These are phyloP conservation scores for Globisporangium carolinianum DNA, from an alignment of 352 stramenopile genomes.

Conservation along the genomic window DNA sequence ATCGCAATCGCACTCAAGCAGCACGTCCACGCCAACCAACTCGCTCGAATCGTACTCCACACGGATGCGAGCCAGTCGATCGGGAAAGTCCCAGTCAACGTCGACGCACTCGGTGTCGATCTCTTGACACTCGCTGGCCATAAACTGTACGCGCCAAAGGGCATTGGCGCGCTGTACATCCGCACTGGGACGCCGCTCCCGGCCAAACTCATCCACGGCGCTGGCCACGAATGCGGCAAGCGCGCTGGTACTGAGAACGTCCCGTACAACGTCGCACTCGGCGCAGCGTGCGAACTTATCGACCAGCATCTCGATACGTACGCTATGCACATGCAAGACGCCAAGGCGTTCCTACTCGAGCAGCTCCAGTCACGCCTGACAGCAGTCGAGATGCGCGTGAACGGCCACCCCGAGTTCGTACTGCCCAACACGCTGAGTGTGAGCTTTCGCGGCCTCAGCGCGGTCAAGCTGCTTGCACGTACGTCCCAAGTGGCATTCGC, in stretches of 20 bases:
- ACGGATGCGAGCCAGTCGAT: constrained; percentile 96
- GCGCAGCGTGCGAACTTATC: constrained; percentile 68
- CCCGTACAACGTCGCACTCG: constrained; percentile 91
- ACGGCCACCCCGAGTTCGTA: constrained; percentile 74
- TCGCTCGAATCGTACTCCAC: constrained; percentile 88
- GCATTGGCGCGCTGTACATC: constrained; percentile 78
- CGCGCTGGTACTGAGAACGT: constrained; percentile 97
- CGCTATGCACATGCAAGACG: constrained; percentile 57
- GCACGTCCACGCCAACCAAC: constrained; percentile 18
- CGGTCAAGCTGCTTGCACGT: constrained; percentile 80
- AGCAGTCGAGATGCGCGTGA: constrained; percentile 56
- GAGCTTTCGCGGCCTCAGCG: constrained; percentile 84
- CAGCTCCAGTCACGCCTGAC: constrained; percentile 44
- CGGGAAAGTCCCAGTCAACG: constrained; percentile 90
- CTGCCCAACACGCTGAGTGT: constrained; percentile 97
- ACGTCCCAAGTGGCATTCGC: constrained; percentile 4
- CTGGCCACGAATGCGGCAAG: constrained; percentile 87
- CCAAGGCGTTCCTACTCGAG: constrained; percentile 43
- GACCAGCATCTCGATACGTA: constrained; percentile 71
- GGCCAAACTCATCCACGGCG: constrained; percentile 86
- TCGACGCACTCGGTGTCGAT: constrained; percentile 85
- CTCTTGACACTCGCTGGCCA: constrained; percentile 96
- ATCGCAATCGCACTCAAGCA: constrained; percentile 56
- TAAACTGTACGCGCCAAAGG: constrained; percentile 97
- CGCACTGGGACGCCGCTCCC: constrained; percentile 29